phyloP scores from a whole-genome alignment of 2,329 filamentous ascomycete genomes.

The Calycina marina region DNA sequence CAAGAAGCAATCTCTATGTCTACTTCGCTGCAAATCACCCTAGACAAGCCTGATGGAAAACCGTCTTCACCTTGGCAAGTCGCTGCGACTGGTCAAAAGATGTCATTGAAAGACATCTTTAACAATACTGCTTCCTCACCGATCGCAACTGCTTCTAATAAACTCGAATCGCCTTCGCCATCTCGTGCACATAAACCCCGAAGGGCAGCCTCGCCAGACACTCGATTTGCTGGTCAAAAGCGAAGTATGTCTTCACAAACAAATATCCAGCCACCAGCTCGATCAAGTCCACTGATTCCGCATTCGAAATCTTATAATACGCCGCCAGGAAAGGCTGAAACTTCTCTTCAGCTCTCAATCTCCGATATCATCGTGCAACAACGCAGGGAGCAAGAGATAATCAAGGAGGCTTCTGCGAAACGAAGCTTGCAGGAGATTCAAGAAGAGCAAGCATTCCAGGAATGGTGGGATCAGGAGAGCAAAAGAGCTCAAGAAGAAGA shows the following conservation, averaged over 20 bases:
- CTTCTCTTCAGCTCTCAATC: conserved; percentile 57
- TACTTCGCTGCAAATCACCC: conserved; percentile 27
- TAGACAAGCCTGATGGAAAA: conserved; percentile 30
- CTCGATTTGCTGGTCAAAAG: conserved; percentile 44
- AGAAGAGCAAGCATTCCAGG: conserved; percentile 89
- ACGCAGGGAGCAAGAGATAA: conserved; percentile 65
- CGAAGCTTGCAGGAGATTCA: conserved; percentile 89
- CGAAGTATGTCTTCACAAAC: conserved; percentile 9
- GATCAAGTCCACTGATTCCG: conserved; percentile 30
- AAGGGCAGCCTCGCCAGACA: conserved; percentile 45
- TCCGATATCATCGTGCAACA: conserved; percentile 83
- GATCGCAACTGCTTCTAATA: conserved; percentile 18
- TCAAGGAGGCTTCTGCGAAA: conserved; percentile 75
- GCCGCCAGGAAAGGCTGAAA: conserved; percentile 44
- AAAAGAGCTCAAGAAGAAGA: conserved; percentile 41
- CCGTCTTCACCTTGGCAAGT: conserved; percentile 51
- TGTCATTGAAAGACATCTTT: conserved; percentile 35
- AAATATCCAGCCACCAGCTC: conserved; percentile 4
- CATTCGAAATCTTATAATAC: conserved; percentile 47
- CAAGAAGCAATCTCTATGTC: conserved; percentile 23
- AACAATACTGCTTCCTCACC: conserved; percentile 20
- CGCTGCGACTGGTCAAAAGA: conserved; percentile 32
- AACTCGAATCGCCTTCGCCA: conserved; percentile 7
- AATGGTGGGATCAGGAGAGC: conserved; percentile 90
- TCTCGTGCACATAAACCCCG: conserved; percentile 26